Evolutionary conservation across 768 basidiomycete genomes (phyloP).

Genomic region (Termitomyces sp.): DNA sequence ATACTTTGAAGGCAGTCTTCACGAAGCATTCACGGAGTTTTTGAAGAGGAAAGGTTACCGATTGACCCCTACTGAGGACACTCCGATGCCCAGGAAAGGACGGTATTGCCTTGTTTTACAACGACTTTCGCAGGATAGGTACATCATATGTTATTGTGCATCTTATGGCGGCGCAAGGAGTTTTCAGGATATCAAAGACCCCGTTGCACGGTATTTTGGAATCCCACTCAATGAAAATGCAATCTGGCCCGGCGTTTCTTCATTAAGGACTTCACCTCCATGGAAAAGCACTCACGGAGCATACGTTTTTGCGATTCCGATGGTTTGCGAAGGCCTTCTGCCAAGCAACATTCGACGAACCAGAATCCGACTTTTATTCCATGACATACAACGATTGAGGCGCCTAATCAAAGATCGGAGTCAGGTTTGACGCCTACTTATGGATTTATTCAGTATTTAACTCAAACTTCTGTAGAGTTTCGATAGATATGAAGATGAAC

Average conservation of each 20-base stretch:
- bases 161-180: constrained; percentile 27
- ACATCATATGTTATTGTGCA: constrained; percentile 34
- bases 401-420: constrained; percentile 9
- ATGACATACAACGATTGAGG: constrained; percentile 24
- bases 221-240: constrained; percentile 29
- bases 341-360: constrained; percentile 3
- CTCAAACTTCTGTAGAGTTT: constrained; percentile 1
- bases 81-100: constrained; percentile 6
- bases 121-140: constrained; percentile 21
- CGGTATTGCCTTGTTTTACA: constrained; percentile 34
- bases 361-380: constrained; percentile 18
- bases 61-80: constrained; percentile 18
- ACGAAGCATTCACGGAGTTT: constrained; percentile 17
- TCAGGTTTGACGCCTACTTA: constrained; percentile 2
- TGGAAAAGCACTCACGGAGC: constrained; percentile 21
- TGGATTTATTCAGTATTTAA: background rate
- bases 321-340: constrained; percentile 15
- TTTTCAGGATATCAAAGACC: constrained; percentile 18
- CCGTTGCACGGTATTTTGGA: constrained; percentile 28
- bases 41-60: constrained; percentile 18
- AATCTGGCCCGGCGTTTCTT: constrained; percentile 24
- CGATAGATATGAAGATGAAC: constrained; percentile 4
- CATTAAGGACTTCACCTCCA: constrained; percentile 25
- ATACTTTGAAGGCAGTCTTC: constrained; percentile 18
- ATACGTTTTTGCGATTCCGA: constrained; percentile 31